Conservation (phyloP, 148 eudicot species). For the Cornus suecica region DNA sequence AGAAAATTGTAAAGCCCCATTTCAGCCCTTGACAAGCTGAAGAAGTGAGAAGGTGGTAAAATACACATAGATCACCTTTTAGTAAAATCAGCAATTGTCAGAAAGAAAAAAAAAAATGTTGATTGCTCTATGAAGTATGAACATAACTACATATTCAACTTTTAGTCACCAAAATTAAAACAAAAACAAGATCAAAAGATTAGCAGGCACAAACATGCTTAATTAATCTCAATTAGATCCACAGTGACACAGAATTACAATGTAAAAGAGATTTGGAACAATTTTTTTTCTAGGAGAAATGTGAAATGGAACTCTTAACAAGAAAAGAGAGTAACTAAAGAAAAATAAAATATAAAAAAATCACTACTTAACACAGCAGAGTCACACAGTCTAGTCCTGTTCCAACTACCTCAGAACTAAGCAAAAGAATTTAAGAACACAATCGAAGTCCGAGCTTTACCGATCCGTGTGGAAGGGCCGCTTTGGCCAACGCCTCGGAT, state of each 20-base stretch:
- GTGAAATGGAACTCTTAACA: background rate
- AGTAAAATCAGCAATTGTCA: background rate
- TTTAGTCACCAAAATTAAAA: background rate
- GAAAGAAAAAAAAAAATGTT: background rate
- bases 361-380: background rate
- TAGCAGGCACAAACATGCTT: background rate
- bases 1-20: conserved; percentile 2
- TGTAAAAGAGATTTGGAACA: background rate
- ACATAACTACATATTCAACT: background rate
- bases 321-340: too few species aligned
- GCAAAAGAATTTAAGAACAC: conserved; percentile 15
- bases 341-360: too few species aligned
- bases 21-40: conserved; percentile 15
- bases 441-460: too few species aligned
- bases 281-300: conserved; percentile 5
- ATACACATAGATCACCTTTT: conserved; percentile 14
- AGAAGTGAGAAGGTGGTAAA: conserved; percentile 5
- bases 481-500: too few species aligned
- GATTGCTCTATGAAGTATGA: background rate
- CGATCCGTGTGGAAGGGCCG: too few species aligned
- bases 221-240: conserved; percentile 7
- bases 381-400: conserved; percentile 5
- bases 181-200: background rate
- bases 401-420: too few species aligned
- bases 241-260: background rate